A percentile compares a stretch with the other conserved stretches of the same genome.
Conservation (phyloP, 768 basidiomycete species). For the Termitomyces sp. region DNA sequence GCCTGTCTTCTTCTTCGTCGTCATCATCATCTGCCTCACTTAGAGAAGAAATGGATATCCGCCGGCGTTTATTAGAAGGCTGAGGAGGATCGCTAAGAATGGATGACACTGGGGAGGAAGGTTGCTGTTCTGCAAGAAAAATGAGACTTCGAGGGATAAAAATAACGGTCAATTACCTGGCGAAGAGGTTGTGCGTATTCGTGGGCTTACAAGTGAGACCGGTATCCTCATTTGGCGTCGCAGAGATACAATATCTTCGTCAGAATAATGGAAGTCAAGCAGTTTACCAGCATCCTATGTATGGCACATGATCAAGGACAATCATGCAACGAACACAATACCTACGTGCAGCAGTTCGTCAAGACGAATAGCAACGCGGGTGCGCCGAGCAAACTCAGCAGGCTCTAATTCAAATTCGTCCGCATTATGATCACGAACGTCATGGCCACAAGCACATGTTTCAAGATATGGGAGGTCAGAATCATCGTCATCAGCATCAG, state of each 20-base stretch:
- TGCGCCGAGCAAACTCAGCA: slow-evolving; percentile 66
- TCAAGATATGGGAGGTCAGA: slow-evolving; percentile 45
- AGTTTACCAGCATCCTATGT: slow-evolving; percentile 69
- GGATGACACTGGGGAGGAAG: slow-evolving; percentile 44
- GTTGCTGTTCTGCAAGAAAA: slow-evolving; percentile 23
- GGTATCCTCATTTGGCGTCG: slow-evolving; percentile 64
- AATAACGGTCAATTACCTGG: slow-evolving; percentile 34
- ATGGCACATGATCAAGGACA: neutral
- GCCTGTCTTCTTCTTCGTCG: slow-evolving; percentile 53
- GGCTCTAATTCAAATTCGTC: slow-evolving; percentile 47
- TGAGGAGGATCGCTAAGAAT: slow-evolving; percentile 41
- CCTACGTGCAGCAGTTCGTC: slow-evolving; percentile 80
- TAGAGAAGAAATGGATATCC: slow-evolving; percentile 47
- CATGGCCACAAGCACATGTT: slow-evolving; percentile 67
- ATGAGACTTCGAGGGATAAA: slow-evolving; percentile 3
- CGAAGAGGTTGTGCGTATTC: slow-evolving; percentile 39
- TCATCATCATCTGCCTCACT: slow-evolving; percentile 43
- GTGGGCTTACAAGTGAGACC: slow-evolving; percentile 43
- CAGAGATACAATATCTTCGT: slow-evolving; percentile 63
- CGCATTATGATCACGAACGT: slow-evolving; percentile 59
- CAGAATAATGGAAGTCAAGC: slow-evolving; percentile 72
- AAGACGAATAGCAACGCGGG: slow-evolving; percentile 68
- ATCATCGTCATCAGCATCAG: slow-evolving; percentile 69
- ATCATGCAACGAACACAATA: neutral
- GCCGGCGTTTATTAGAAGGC: slow-evolving; percentile 44